Base-by-base conservation (phyloP, 1,284 basidiomycete genomes). In the Phellopilus nigrolimitatus region DNA sequence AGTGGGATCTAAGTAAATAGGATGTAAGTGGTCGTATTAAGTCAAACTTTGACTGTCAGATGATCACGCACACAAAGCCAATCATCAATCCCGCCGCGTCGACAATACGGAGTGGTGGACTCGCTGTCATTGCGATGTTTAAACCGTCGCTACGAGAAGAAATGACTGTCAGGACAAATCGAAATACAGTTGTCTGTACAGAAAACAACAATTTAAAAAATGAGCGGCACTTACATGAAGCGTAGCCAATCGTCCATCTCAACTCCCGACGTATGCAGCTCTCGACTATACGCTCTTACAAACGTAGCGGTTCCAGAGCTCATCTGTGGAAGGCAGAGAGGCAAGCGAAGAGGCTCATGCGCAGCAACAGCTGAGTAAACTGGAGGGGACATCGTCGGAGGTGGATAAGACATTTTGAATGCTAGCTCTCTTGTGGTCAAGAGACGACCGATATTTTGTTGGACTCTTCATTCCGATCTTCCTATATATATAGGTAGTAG, bases 11-110 rank as follows among this genome's bases (percentile, higher is more conserved):
- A 43, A 15, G 22, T 39, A 9, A 47, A 12, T 49, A 28, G 3
- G 12, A 21, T 15, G 12, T 30, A 19, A n/a, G n/a, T n/a, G n/a
- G n/a, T n/a, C n/a, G n/a, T n/a, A n/a, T n/a, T 17, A 25, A 43
- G 28, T 22, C 27, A 19, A 28, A 10, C 24, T 38, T 13, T 40
- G 10, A n/a, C n/a, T n/a, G n/a, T n/a, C n/a, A n/a, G n/a, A n/a
- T n/a, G n/a, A n/a, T n/a, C n/a, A n/a, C n/a, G 22, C 39, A 58
- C 56, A 58, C 55, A 39, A 57, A 57, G 24, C 59, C 56, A 13
- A 60, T 48, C 13, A 57, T 31, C 24, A 22, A 19, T 7, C 59
- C 59, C 6, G 46, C 57, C 9, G 45, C 36, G 38, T 56, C 49
- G 8, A 60, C 46, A 5, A 60, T 53, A 15, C 54, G 49, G 21